phyloP scores from a whole-genome alignment of 192 early-diverging fungal genomes.

The Ramicandelaber brevisporus region DNA sequence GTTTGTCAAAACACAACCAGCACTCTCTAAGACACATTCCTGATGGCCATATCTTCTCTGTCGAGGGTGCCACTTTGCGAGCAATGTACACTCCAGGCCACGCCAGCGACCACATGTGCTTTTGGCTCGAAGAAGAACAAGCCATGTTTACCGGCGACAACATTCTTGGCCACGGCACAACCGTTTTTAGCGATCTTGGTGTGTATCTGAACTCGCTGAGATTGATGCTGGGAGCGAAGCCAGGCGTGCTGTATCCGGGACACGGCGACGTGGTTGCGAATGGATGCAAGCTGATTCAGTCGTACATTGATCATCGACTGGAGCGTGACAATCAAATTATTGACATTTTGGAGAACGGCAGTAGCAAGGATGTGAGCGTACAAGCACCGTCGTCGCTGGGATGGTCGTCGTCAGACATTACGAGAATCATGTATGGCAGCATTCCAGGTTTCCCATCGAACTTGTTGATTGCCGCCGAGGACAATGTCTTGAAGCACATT shows the following conservation, averaged over 20 bases:
- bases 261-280: constrained; percentile 57
- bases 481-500: constrained; percentile 11
- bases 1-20: not conserved
- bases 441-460: constrained; percentile 10
- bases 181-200: constrained; percentile 45
- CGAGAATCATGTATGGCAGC: constrained; percentile 7
- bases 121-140: constrained; percentile 36
- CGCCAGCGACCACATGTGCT: constrained; percentile 46
- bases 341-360: constrained; percentile 7
- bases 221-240: constrained; percentile 13
- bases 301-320: constrained; percentile 54
- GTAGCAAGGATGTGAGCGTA: too few species aligned
- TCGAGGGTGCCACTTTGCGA: constrained; percentile 27
- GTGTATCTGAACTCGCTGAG: constrained; percentile 41
- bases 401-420: constrained; percentile 7
- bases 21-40: constrained; percentile 7
- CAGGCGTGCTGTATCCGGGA: constrained; percentile 30
- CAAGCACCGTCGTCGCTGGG: not conserved
- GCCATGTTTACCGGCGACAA: constrained; percentile 56
- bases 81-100: constrained; percentile 64
- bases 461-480: constrained; percentile 8
- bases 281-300: constrained; percentile 28
- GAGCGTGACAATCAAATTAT: constrained; percentile 53
- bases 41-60: constrained; percentile 32
- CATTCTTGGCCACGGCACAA: constrained; percentile 60